Conservation (phyloP, 1,139 yeast genomes). For the Kluyveromyces sp. region DNA sequence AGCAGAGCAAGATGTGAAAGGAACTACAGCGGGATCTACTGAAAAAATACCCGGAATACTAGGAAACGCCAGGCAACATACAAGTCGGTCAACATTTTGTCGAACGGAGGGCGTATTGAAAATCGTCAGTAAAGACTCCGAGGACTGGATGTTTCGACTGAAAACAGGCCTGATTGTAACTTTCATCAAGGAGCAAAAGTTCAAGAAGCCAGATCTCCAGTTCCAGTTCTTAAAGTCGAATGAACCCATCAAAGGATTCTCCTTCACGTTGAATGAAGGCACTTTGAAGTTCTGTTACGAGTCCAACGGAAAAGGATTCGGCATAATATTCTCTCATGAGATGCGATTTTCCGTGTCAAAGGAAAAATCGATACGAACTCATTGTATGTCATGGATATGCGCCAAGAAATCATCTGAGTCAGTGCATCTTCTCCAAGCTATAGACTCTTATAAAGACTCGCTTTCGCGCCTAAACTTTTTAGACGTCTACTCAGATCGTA, state of each 20-base stretch:
- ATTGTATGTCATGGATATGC: conserved; percentile 2
- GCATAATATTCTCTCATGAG: background rate
- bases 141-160: background rate
- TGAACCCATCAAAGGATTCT: background rate
- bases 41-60: background rate
- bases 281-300: conserved; percentile 1
- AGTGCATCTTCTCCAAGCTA: background rate
- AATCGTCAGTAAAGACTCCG: conserved; percentile 1
- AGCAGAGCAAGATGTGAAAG: background rate
- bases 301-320: conserved; percentile 4
- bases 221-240: background rate
- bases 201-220: background rate
- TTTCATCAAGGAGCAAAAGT: background rate
- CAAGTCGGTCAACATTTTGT: background rate
- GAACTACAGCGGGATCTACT: background rate
- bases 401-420: background rate
- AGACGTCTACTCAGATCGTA: background rate
- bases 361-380: background rate
- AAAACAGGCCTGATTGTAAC: background rate
- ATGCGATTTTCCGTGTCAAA: background rate
- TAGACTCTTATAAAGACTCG: background rate
- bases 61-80: background rate
- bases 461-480: background rate
- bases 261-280: background rate
- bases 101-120: background rate